Percentiles rank a stretch among this genome's conserved stretches.
phyloP scores from a whole-genome alignment of 2,329 filamentous ascomycete species.

The Pleoardoris graminearum region DNA sequence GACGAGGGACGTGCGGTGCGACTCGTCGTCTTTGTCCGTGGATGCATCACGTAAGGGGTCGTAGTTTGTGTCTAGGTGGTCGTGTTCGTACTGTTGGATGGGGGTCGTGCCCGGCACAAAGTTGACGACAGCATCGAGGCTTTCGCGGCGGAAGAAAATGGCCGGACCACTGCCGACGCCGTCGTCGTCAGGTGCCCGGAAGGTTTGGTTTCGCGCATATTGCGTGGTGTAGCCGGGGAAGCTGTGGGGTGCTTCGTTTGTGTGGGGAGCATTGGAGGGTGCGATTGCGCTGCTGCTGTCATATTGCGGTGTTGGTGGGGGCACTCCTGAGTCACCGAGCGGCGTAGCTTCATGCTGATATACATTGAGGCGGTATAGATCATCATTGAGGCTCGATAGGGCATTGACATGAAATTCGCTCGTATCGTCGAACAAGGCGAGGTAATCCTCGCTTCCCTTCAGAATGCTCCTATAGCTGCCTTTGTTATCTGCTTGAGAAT shows the following conservation, averaged over 20 bases:
- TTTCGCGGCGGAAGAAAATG: not conserved
- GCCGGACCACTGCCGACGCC: no score
- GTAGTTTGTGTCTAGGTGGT: not conserved
- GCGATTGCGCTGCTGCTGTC: not conserved
- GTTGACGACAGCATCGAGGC: not conserved
- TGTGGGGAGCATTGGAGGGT: not conserved
- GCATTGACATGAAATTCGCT: not conserved
- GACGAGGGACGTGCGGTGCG: not conserved
- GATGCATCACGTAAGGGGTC: not conserved
- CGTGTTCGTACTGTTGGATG: not conserved
- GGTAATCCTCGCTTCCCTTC: not conserved
- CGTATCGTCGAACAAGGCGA: not conserved
- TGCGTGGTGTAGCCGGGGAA: not conserved
- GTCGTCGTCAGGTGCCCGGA: not conserved
- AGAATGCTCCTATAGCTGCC: not conserved
- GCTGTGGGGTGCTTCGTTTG: not conserved
- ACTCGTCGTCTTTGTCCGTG: not conserved
- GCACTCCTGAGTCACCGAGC: not conserved
- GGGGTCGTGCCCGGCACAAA: not conserved
- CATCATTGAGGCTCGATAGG: not conserved
- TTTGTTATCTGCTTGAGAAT: not conserved
- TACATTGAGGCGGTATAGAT: no score
- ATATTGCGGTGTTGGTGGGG: not conserved
- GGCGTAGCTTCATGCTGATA: not conserved
- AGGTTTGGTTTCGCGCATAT: not conserved